phyloP scores from a whole-genome alignment of 2,329 filamentous ascomycete genomes.

The Neophaeococcomyces aloes region DNA sequence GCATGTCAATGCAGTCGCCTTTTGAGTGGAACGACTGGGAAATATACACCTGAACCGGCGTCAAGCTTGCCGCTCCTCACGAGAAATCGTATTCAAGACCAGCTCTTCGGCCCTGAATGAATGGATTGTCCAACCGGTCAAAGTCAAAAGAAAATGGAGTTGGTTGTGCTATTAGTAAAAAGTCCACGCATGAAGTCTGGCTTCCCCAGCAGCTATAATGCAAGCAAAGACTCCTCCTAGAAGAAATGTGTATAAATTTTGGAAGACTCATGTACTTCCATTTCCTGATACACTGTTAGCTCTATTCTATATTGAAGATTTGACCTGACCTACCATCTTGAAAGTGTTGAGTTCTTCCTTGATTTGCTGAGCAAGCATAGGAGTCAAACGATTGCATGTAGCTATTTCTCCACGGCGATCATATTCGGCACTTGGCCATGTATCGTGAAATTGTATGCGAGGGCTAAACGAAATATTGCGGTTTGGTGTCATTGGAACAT shows the following conservation, averaged over 20 bases:
- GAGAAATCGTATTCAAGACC: constrained; percentile 17
- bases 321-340: constrained; percentile 68
- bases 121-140: neutral
- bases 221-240: constrained; percentile 33
- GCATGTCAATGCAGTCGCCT: constrained; percentile 7
- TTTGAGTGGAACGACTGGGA: constrained; percentile 8
- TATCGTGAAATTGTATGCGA: constrained; percentile 88
- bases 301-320: constrained; percentile 30
- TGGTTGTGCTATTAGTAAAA: neutral
- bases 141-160: constrained; percentile 9
- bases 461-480: constrained; percentile 70
- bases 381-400: constrained; percentile 93
- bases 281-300: constrained; percentile 56
- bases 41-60: constrained; percentile 18
- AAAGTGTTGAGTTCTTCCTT: constrained; percentile 99
- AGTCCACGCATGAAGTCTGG: neutral
- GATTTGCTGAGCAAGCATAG: constrained; percentile 95
- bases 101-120: neutral
- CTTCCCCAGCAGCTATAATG: constrained; percentile 8
- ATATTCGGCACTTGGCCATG: constrained; percentile 91
- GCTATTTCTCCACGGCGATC: constrained; percentile 92
- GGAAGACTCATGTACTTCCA: constrained; percentile 98
- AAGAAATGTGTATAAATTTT: constrained; percentile 99
- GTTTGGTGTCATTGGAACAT: constrained; percentile 63
- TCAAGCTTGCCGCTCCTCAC: constrained; percentile 8